These are phyloP conservation scores for Ophiostoma sp. DNA, from an alignment of 2,329 filamentous ascomycete genomes.

Conservation along the genomic window DNA sequence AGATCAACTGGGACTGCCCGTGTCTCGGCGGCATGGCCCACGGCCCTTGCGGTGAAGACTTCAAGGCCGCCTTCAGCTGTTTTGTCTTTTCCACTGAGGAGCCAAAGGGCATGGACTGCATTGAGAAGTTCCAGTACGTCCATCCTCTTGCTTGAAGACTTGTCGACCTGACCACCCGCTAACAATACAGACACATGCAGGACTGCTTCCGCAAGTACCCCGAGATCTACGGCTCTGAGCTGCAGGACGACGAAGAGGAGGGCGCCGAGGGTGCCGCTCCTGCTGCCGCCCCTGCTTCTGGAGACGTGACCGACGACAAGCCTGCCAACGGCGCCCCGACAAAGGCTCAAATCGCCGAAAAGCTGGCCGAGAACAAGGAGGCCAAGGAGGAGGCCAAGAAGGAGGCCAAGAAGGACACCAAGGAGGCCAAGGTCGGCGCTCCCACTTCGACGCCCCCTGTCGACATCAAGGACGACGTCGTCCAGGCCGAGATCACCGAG, in stretches of 20 bases:
- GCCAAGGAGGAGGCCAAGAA: neutral
- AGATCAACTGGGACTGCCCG: conserved; percentile 99
- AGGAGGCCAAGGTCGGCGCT: neutral
- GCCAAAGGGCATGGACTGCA: conserved; percentile 95
- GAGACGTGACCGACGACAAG: conserved; percentile 6
- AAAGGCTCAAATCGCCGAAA: conserved; percentile 11
- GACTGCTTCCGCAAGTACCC: conserved; percentile 91
- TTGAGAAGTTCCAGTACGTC: conserved; percentile 91
- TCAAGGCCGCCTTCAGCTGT: conserved; percentile 93
- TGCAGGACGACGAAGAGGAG: conserved; percentile 17
- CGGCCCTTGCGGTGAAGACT: conserved; percentile 91
- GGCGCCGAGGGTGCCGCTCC: neutral
- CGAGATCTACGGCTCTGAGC: conserved; percentile 68
- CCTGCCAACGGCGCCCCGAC: conserved; percentile 8
- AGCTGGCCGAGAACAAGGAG: conserved; percentile 11
- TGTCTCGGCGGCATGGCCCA: conserved; percentile 96
- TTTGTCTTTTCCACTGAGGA: conserved; percentile 95
- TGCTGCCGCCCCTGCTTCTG: neutral
- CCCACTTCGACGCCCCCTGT: neutral
- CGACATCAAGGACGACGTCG: neutral
- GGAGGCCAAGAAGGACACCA: neutral
- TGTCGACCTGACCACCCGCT: conserved; percentile 10
- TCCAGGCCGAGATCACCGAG: conserved; percentile 8
- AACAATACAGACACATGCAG: conserved; percentile 73
- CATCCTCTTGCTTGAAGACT: neutral